phyloP scores from a whole-genome alignment of 2,329 filamentous ascomycete species.

The Cladophialophora yegresii region DNA sequence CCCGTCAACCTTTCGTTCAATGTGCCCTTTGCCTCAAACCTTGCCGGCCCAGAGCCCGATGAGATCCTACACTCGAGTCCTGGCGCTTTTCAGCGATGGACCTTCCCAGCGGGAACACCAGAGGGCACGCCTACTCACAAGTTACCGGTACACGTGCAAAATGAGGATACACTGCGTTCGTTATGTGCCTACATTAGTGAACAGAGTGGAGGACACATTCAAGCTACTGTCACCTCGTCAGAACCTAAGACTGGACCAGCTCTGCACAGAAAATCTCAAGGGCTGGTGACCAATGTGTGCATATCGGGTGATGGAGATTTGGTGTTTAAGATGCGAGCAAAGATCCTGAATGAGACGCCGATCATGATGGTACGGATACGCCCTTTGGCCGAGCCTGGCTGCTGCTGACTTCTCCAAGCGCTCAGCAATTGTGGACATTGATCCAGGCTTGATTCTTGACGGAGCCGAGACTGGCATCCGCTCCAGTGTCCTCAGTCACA shows the following conservation, averaged over 20 bases:
- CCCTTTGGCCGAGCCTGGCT: conserved; percentile 15
- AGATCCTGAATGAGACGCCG: conserved; percentile 86
- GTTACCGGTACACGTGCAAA: conserved; percentile 86
- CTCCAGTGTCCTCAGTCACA: conserved; percentile 74
- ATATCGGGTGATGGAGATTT: conserved; percentile 84
- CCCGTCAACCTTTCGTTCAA: conserved; percentile 95
- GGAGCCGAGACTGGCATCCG: conserved; percentile 67
- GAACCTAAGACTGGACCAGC: conserved; percentile 67
- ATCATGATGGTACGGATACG: conserved; percentile 75
- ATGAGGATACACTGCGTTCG: conserved; percentile 75
- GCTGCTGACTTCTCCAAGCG: conserved; percentile 58
- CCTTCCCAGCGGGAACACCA: conserved; percentile 81
- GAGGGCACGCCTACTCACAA: conserved; percentile 84
- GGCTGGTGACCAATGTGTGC: conserved; percentile 80
- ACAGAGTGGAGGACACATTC: conserved; percentile 66
- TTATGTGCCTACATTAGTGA: conserved; percentile 81
- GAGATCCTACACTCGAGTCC: conserved; percentile 91
- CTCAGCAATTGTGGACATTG: conserved; percentile 90
- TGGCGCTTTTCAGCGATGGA: conserved; percentile 88
- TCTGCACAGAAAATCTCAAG: conserved; percentile 53
- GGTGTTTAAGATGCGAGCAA: conserved; percentile 85
- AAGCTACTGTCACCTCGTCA: conserved; percentile 80
- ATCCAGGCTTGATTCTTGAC: conserved; percentile 86
- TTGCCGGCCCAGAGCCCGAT: conserved; percentile 88
- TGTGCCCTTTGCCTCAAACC: conserved; percentile 89